Conservation (phyloP, 768 basidiomycete genomes). For the Xerocomellus dryophilus region DNA sequence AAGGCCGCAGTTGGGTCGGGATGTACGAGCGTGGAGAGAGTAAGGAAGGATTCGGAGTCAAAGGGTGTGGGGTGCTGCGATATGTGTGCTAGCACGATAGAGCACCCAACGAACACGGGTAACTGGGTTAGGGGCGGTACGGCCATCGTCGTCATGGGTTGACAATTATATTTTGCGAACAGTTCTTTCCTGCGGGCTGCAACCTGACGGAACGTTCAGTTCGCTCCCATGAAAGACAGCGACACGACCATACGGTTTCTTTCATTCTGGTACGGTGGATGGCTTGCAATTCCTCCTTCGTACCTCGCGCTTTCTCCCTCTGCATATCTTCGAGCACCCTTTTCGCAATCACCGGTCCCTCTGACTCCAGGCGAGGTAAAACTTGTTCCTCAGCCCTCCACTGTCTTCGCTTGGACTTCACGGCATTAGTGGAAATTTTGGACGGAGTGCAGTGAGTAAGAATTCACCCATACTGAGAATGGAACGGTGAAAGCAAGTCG, state of each 20-base stretch:
- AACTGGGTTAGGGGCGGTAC: constrained; percentile 65
- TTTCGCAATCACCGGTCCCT: constrained; percentile 41
- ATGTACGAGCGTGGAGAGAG: constrained; percentile 65
- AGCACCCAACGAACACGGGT: constrained; percentile 69
- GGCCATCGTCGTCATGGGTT: constrained; percentile 53
- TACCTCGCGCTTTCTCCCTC: constrained; percentile 49
- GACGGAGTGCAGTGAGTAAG: neutral
- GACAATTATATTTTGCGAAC: constrained; percentile 55
- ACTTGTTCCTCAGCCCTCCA: constrained; percentile 60
- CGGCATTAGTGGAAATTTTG: constrained; percentile 14
- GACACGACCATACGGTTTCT: constrained; percentile 39
- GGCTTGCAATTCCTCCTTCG: constrained; percentile 48
- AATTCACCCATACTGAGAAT: constrained; percentile 68
- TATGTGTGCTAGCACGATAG: constrained; percentile 52
- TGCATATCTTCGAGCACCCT: constrained; percentile 49
- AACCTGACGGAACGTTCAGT: constrained; percentile 39
- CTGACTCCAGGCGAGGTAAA: constrained; percentile 51
- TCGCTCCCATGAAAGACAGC: neutral
- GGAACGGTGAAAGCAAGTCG: constrained; percentile 64
- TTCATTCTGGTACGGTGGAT: constrained; percentile 48
- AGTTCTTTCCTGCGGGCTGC: constrained; percentile 54
- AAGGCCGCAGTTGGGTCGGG: constrained; percentile 67
- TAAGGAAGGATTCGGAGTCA: constrained; percentile 75
- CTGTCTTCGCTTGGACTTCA: constrained; percentile 59
- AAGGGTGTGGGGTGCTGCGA: constrained; percentile 61